phyloP scores from a whole-genome alignment of 108 stramenopile genomes.

The Pseudonitzschia delicatissima region DNA sequence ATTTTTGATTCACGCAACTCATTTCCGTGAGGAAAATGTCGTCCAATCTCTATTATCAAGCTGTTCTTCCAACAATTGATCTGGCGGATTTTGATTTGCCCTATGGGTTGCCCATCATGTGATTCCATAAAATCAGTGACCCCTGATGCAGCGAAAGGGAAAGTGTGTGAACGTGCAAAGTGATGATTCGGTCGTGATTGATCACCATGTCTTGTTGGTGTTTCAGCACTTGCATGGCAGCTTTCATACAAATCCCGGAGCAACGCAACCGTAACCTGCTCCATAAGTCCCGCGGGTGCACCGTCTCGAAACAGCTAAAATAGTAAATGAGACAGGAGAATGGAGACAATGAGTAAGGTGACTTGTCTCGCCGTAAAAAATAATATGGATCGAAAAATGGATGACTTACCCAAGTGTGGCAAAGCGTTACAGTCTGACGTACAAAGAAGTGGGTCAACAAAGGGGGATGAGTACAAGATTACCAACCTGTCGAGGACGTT shows the following conservation, averaged over 20 bases:
- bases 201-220: background rate
- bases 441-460: background rate
- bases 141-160: conserved; percentile 27
- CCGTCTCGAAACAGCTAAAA: conserved; percentile 71
- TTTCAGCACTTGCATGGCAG: conserved; percentile 22
- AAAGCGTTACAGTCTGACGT: conserved; percentile 45
- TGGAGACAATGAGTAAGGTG: background rate
- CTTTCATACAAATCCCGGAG: conserved; percentile 60
- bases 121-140: conserved; percentile 34
- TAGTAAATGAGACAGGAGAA: conserved; percentile 6
- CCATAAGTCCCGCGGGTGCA: conserved; percentile 62
- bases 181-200: background rate
- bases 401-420: conserved; percentile 26
- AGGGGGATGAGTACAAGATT: background rate
- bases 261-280: conserved; percentile 57
- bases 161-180: conserved; percentile 30
- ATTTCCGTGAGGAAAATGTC: conserved; percentile 42
- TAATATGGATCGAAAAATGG: background rate
- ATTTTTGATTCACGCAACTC: conserved; percentile 54
- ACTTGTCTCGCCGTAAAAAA: background rate
- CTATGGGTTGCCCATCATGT: conserved; percentile 41
- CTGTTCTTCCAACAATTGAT: conserved; percentile 66
- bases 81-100: conserved; percentile 56
- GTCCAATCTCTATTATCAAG: conserved; percentile 61
- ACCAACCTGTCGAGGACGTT: too few species aligned